A percentile compares a stretch with the other conserved stretches of the same genome.
These are phyloP conservation scores for Ulvella scutata DNA, from an alignment of 139 green algal species.

Conservation along the genomic window DNA sequence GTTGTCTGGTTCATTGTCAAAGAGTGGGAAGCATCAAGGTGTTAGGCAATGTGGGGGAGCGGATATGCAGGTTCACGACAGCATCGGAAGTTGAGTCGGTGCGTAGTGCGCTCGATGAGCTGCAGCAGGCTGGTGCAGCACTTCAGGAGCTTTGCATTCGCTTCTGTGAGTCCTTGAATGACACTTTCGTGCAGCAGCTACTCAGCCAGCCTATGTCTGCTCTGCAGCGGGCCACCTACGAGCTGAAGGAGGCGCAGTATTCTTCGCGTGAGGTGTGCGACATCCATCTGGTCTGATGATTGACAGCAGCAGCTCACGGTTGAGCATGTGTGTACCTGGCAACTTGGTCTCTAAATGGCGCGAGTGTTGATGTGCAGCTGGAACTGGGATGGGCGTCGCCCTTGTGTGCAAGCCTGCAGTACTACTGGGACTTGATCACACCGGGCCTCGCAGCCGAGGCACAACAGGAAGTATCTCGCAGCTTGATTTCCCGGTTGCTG, in stretches of 20 bases:
- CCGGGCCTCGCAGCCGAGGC: not conserved
- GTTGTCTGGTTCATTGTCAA: too few species aligned
- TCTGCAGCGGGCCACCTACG: not conserved
- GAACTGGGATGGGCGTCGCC: not conserved
- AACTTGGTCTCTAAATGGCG: too few species aligned
- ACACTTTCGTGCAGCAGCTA: not conserved
- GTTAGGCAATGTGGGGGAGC: too few species aligned
- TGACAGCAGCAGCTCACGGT: too few species aligned
- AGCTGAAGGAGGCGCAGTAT: not conserved
- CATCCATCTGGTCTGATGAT: too few species aligned
- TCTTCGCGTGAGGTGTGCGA: not conserved
- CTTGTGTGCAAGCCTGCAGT: not conserved
- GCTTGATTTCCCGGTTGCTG: not conserved
- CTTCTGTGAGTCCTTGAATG: not conserved
- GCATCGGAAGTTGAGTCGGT: not conserved
- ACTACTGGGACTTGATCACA: not conserved
- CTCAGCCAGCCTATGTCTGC: not conserved
- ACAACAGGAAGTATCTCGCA: not conserved
- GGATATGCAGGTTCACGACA: not conserved
- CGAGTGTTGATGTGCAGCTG: not conserved
- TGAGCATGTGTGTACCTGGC: too few species aligned
- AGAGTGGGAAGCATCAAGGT: too few species aligned
- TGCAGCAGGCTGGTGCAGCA: not conserved
- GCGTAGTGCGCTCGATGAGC: not conserved
- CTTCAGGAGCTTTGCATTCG: conserved; percentile 1